A percentile compares a stretch with the other conserved stretches of the same genome.
Evolutionary conservation across 768 basidiomycete species (phyloP).

Genomic region (Psilocybe cyanescens): DNA sequence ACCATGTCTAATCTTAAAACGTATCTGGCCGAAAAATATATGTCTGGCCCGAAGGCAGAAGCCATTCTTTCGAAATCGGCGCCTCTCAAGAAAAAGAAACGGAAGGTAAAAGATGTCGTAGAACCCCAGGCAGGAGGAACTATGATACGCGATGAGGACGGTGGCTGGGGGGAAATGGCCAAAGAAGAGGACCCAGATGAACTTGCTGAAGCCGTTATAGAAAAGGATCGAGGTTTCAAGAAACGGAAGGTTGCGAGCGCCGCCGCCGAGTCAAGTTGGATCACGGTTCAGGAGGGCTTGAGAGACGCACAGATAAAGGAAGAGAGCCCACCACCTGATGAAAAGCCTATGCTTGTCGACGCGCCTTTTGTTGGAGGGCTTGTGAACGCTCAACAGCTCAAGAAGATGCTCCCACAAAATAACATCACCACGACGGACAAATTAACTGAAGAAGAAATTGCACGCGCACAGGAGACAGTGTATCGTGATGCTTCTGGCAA

Average conservation of each 20-base stretch:
- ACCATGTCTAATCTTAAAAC: slow-evolving; percentile 66
- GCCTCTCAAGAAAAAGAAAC: slow-evolving; percentile 78
- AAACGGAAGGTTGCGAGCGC: slow-evolving; percentile 54
- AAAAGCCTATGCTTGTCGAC: slow-evolving; percentile 68
- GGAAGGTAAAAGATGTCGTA: slow-evolving; percentile 46
- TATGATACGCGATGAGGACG: slow-evolving; percentile 70
- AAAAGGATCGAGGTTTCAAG: slow-evolving; percentile 79
- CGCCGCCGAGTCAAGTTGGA: slow-evolving; percentile 63
- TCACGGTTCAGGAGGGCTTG: slow-evolving; percentile 61
- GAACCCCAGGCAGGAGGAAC: slow-evolving; percentile 30
- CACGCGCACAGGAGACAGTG: slow-evolving; percentile 83
- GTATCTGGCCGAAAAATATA: slow-evolving; percentile 91
- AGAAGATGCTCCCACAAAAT: slow-evolving; percentile 56
- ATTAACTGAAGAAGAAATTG: slow-evolving; percentile 56
- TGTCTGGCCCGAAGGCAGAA: slow-evolving; percentile 96
- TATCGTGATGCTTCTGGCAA: slow-evolving; percentile 91
- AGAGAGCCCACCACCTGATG: slow-evolving; percentile 64
- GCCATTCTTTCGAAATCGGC: slow-evolving; percentile 79
- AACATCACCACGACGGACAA: slow-evolving; percentile 34
- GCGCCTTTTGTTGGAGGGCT: slow-evolving; percentile 73
- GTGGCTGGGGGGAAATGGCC: slow-evolving; percentile 59
- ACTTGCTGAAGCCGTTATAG: slow-evolving; percentile 65
- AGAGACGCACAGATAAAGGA: slow-evolving; percentile 32
- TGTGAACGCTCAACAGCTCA: slow-evolving; percentile 75
- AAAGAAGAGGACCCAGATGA: slow-evolving; percentile 60